Base-by-base conservation (phyloP, 441 rosid species). In the Populus hybrid region DNA sequence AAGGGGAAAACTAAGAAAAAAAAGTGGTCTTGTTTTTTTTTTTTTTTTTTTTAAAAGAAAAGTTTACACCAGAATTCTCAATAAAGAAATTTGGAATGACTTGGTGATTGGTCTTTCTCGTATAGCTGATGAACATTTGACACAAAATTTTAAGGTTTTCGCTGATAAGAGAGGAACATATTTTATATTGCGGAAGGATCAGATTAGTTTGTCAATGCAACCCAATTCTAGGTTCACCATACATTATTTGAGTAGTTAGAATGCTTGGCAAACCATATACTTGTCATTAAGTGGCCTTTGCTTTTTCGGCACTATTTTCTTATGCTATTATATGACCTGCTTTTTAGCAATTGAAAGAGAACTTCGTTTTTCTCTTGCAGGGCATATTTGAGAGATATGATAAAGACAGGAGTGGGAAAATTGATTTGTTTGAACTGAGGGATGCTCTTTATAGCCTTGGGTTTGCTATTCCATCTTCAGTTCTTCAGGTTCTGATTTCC, bases 391-490 rank as follows among this genome's bases (percentile, higher is more conserved):
- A 85, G 79, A 90, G 91, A 86, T 90, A 83, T 28, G 95, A 93
- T 66, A 85, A 85, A 76, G 95, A 93, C 75, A 86, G 88, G 80
- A 92, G 89, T 36, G 93, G 93, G 24, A 93, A 81, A 81, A 88
- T 92, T 14, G 88, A 90, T 81, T 32, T 81, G 40, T 78, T 73
- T 71, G 92, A 92, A 79, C 82, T 90, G 67, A 88, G 86, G 84
- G 93, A 92, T 75, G 90, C 92, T 74, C 84, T 93, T 46, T 88
- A 81, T 73, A 85, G 94, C 34, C 81, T 92, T 10, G 94, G 95
- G n/a, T 85, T 83, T 78, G 85, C 87, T 74, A 78, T 89, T 71
- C 96, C 95, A 28, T 81, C 92, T 68, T 83, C 94, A 12, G 89
- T 93, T 50, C 91, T 89, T 68, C 86, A 88, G 70, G 78, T 89